Evolutionary conservation across 2,329 filamentous ascomycete species (phyloP).

Genomic region (Cladosporium sp.): DNA sequence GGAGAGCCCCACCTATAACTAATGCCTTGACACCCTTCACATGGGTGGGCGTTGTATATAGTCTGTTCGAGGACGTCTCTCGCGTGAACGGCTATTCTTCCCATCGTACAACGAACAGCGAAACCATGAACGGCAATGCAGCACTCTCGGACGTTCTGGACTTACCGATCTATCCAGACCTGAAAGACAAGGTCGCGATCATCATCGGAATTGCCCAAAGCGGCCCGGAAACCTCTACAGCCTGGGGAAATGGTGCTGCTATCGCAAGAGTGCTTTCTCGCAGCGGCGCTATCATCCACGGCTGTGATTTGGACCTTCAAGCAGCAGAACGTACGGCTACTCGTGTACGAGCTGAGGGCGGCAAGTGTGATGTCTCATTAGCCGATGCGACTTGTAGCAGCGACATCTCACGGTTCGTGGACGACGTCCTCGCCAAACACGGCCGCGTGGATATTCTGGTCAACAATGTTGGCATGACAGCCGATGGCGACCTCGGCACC

Average conservation of each 20-base stretch:
- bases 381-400: background rate
- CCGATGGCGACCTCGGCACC: constrained; percentile 47
- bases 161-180: too few species aligned
- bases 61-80: too few species aligned
- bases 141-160: too few species aligned
- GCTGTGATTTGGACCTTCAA: background rate
- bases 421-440: constrained; percentile 36
- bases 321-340: background rate
- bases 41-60: too few species aligned
- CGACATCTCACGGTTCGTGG: background rate
- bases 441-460: constrained; percentile 45
- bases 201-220: background rate
- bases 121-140: too few species aligned
- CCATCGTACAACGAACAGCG: too few species aligned
- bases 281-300: background rate
- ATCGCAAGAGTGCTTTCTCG: background rate
- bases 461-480: constrained; percentile 48
- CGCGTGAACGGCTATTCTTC: too few species aligned
- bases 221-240: background rate
- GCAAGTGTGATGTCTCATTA: background rate
- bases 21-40: too few species aligned
- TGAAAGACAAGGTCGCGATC: too few species aligned
- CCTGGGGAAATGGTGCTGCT: background rate
- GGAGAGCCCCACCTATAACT: too few species aligned
- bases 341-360: background rate